Base-by-base conservation (phyloP, 306 rosid genomes). In the Benincasa hispida region DNA sequence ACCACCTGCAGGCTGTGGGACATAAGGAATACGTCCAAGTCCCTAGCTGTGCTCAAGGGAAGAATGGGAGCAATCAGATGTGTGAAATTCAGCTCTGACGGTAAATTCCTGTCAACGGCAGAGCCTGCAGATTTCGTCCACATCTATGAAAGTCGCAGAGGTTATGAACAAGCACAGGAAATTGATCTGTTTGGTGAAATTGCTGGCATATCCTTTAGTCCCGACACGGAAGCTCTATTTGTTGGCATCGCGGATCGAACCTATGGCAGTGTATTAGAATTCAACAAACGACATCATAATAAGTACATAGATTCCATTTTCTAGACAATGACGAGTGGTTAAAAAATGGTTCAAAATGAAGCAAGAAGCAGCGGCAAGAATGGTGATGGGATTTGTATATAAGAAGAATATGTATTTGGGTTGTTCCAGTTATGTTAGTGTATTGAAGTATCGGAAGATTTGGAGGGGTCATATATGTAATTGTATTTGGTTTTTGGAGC, bases 1-100 rank as follows among this genome's bases (percentile, higher is more conserved):
- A 92, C 86, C 32, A 95, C 99, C 79, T 90, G 98, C 84, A 87
- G 98, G 54, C 81, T 95, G 83, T 95, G 99, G 99, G 99, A 95
- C 83, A 83, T 89, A 19, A 92, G 99, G 82, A 90, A 95, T 57
- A 87, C 85, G 37, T 92, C 98, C 3, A 63, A 86, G 72, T 92
- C 99, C 30, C 8, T 95, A 0, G 88, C 89, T 9, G 93, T 95
- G 25, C 79, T 95, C 4, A 95, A 92, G 87, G 99, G 99, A 54
- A 88, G 91, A 79, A 89, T 95, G 92, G 99, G 99, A 35, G 96
- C 98, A 30, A 85, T 95, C 63, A 89, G 99, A 76, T 89, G 90
- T 25, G 41, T 95, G 45, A 88, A 84, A 76, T 95, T 92, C 86
- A 83, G 89, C 54, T 80, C 87, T 0, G 92, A 90, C 50, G 99